Conservation (phyloP, 2,329 filamentous ascomycete genomes). For the Colletotrichum caudatum region DNA sequence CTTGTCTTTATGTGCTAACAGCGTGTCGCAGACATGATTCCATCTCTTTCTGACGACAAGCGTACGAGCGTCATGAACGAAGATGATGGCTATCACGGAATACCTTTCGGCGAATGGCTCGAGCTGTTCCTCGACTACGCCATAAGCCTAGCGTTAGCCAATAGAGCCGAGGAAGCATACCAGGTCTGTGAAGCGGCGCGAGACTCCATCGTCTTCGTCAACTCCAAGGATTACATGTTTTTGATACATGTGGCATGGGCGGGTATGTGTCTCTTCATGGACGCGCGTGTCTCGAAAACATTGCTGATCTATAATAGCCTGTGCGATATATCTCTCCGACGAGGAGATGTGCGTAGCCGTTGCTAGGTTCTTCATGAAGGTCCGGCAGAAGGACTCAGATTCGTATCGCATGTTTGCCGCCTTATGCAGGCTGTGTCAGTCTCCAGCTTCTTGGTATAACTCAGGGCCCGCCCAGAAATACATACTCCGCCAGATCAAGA, state of each 20-base stretch:
- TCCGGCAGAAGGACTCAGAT: slow-evolving; percentile 83
- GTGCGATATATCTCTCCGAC: slow-evolving; percentile 84
- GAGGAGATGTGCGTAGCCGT: slow-evolving; percentile 79
- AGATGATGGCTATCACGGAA: slow-evolving; percentile 73
- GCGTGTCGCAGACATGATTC: slow-evolving; percentile 48
- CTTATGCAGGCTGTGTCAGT: slow-evolving; percentile 80
- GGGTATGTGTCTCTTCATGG: slow-evolving; percentile 55
- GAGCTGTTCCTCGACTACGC: slow-evolving; percentile 92
- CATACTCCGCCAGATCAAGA: slow-evolving; percentile 90
- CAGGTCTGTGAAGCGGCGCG: slow-evolving; percentile 81
- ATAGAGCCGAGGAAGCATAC: slow-evolving; percentile 79
- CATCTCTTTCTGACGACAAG: slow-evolving; percentile 41
- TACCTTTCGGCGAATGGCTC: slow-evolving; percentile 87
- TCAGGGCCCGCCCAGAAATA: slow-evolving; percentile 89
- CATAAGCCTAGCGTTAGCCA: slow-evolving; percentile 76
- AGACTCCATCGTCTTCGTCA: slow-evolving; percentile 85
- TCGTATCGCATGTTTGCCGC: slow-evolving; percentile 86
- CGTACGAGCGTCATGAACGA: slow-evolving; percentile 50
- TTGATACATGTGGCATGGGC: slow-evolving; percentile 83
- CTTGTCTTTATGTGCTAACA: slow-evolving; percentile 1
- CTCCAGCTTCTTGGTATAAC: slow-evolving; percentile 80
- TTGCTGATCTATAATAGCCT: slow-evolving; percentile 64
- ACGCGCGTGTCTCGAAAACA: background rate
- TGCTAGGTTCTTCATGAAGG: slow-evolving; percentile 86
- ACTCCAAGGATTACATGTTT: slow-evolving; percentile 74